Evolutionary conservation across 2,329 filamentous ascomycete species (phyloP).

Genomic region (Pseudogymnoascus sp.): DNA sequence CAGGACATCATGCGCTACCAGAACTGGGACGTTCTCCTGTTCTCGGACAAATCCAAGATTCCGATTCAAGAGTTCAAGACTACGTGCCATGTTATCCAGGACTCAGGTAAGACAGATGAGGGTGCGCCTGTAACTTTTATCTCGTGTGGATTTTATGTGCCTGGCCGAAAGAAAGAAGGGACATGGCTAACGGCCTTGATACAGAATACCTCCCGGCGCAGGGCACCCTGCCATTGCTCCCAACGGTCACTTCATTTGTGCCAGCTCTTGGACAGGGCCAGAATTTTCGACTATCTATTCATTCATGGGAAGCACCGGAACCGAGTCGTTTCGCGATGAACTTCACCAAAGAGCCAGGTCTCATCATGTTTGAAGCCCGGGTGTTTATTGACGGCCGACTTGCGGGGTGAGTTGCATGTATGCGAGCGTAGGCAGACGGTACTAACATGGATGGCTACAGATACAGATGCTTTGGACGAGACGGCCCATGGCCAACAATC

Average conservation of each 20-base stretch:
- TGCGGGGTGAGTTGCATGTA: constrained; percentile 42
- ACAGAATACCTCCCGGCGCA: constrained; percentile 25
- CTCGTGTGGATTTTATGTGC: constrained; percentile 12
- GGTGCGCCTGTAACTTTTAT: background rate
- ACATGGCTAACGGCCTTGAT: constrained; percentile 14
- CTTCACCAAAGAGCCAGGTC: constrained; percentile 48
- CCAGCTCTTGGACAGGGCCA: constrained; percentile 51
- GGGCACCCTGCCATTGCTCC: constrained; percentile 41
- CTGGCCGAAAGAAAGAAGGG: constrained; percentile 11
- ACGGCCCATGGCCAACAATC: constrained; percentile 42
- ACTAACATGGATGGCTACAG: constrained; percentile 38
- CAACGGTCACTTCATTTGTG: constrained; percentile 63
- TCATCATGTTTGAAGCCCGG: constrained; percentile 55
- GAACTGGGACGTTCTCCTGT: constrained; percentile 79
- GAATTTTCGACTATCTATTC: constrained; percentile 65
- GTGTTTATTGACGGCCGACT: constrained; percentile 61
- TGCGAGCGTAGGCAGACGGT: constrained; percentile 22
- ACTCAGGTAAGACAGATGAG: constrained; percentile 31
- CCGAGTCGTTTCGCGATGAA: constrained; percentile 49
- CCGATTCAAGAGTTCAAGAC: constrained; percentile 79
- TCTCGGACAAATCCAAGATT: constrained; percentile 55
- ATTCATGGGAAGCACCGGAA: constrained; percentile 59
- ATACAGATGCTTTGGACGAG: constrained; percentile 44
- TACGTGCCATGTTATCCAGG: constrained; percentile 58
- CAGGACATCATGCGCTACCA: constrained; percentile 64